phyloP scores from a whole-genome alignment of 352 stramenopile genomes.

The Pythium plurisporium region DNA sequence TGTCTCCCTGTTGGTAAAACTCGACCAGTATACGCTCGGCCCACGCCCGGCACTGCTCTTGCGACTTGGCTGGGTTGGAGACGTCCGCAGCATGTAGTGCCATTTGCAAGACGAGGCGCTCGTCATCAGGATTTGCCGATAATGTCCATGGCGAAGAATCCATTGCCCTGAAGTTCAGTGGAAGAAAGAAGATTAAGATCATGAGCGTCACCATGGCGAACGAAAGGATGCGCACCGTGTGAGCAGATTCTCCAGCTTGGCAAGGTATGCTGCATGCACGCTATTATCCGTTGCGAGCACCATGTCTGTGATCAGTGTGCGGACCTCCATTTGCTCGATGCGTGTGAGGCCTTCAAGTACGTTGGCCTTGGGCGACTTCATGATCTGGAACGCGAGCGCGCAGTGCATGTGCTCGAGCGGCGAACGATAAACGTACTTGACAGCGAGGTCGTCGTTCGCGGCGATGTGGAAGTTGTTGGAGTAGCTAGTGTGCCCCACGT shows the following conservation, averaged over 20 bases:
- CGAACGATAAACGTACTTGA: constrained; percentile 79
- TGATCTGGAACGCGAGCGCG: constrained; percentile 68
- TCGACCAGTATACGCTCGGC: constrained; percentile 88
- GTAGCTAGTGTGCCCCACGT: constrained; percentile 85
- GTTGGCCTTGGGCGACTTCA: constrained; percentile 66
- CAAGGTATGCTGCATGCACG: constrained; percentile 73
- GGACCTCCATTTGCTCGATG: constrained; percentile 72
- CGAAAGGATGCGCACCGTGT: constrained; percentile 26
- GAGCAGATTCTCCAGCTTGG: constrained; percentile 73
- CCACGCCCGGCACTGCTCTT: constrained; percentile 80
- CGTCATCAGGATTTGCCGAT: constrained; percentile 49
- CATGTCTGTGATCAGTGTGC: constrained; percentile 79
- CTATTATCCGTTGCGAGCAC: constrained; percentile 88
- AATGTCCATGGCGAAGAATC: constrained; percentile 48
- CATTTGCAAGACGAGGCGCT: constrained; percentile 75
- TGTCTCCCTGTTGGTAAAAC: constrained; percentile 94
- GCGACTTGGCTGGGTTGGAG: constrained; percentile 89
- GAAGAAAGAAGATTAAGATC: background rate
- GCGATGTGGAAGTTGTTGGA: constrained; percentile 88
- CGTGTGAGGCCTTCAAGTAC: constrained; percentile 70
- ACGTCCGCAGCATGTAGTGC: constrained; percentile 90
- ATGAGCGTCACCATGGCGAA: background rate
- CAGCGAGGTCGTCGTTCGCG: constrained; percentile 71
- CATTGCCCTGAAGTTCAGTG: background rate
- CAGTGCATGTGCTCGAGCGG: constrained; percentile 88